Evolutionary conservation across 768 basidiomycete genomes (phyloP), one percentile per base, ranked within the genome.

Genomic region (Mycena rosella): DNA sequence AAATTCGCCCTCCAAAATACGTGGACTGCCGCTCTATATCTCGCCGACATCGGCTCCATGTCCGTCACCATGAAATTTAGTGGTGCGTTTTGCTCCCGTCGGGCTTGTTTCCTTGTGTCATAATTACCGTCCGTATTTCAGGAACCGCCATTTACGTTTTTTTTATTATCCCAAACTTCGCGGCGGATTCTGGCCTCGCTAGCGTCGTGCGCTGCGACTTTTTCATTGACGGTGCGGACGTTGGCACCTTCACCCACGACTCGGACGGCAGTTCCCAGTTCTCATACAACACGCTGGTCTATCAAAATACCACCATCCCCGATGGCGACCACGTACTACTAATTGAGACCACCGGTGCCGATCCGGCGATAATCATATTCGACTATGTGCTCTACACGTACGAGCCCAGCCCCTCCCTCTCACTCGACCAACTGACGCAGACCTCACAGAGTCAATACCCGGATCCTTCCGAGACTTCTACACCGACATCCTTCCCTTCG

Each of bases 311-410:
- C 2, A 54, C 60, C 15, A 24, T 75, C 6, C 42, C 65, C 0
- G 26, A 68, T 15, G 72, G 62, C 10, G 67, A 72, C 22, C 74
- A 75, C 49, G 60, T 44, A 4, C 63, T 75, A 13, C 51, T 70
- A 4, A 66, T 75, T 32, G 49, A 66, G n/a, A 68, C 70, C 6
- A 71, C 63, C 8, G 70, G 68, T 11, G 20, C 53, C 3, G 62
- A 64, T n/a, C 57, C 68, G 5, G 60, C 71, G 7, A 47, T 60
- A 15, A 44, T 75, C 30, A 68, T 73, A n/a, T 75, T 75, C 30
- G 74, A 75, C 47, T 66, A 60, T 34, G 72, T 61, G 9, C 18
- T 70, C 0, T 75, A 75, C 24, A 73, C 72, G 74, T 75, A 48
- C 20, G 73, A 70, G 40, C 24, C 22, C 30, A 24, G 26, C 22